Percentiles rank a stretch among this genome's conserved stretches.
Evolutionary conservation across 2,329 filamentous ascomycete species (phyloP).

Genomic region (Tympanopsis confertula): DNA sequence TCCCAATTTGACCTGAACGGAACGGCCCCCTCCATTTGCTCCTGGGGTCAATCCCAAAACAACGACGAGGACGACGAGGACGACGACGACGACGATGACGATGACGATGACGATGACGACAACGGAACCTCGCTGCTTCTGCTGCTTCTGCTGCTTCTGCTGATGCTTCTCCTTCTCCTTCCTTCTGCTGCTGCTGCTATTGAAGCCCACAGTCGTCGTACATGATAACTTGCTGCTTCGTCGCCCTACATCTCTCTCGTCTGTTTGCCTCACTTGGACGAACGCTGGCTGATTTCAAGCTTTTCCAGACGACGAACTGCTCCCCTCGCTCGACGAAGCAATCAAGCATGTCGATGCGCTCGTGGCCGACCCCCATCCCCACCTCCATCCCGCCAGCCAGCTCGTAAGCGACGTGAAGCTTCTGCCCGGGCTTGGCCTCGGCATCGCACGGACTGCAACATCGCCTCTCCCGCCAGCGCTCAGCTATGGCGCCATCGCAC

Average conservation of each 20-base stretch:
- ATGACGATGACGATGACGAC: too few relatives aligned
- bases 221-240: too few relatives aligned
- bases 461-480: not conserved
- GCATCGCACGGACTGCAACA: not conserved
- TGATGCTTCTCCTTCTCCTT: too few relatives aligned
- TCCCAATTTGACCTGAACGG: conserved; percentile 12
- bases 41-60: too few relatives aligned
- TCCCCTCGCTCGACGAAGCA: conserved; percentile 46
- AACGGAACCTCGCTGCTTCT: too few relatives aligned
- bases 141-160: not conserved
- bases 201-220: too few relatives aligned
- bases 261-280: not conserved
- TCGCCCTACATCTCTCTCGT: not conserved
- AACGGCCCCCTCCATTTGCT: conserved; percentile 10
- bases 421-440: not conserved
- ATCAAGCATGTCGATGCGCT: conserved; percentile 55
- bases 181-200: too few relatives aligned
- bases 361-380: conserved; percentile 45
- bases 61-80: too few relatives aligned
- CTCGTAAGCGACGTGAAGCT: too few relatives aligned
- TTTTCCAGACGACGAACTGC: conserved; percentile 47
- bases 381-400: too few relatives aligned
- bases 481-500: conserved; percentile 4
- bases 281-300: conserved; percentile 25
- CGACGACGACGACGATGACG: too few relatives aligned